Percentiles rank a stretch among this genome's conserved stretches.
These are phyloP conservation scores for Globisporangium echinulatum DNA, from an alignment of 352 stramenopile genomes.

Conservation along the genomic window DNA sequence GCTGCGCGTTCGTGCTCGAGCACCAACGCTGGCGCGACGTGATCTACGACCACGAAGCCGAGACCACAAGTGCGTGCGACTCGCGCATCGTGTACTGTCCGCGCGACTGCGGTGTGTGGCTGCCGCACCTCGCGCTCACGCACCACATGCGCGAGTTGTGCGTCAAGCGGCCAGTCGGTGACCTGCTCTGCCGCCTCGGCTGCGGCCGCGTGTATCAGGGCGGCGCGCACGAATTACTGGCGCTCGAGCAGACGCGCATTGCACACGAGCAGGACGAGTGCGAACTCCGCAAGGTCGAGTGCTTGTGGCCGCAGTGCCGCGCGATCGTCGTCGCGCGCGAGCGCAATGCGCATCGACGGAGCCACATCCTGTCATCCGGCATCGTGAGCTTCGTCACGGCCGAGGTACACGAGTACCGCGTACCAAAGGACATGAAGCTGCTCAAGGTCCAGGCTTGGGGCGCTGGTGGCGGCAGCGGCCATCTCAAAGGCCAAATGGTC, in stretches of 20 bases:
- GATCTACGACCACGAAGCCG: conserved; percentile 54
- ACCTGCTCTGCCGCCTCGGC: conserved; percentile 48
- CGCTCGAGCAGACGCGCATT: conserved; percentile 56
- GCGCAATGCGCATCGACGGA: conserved; percentile 49
- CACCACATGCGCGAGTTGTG: conserved; percentile 56
- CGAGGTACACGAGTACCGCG: conserved; percentile 58
- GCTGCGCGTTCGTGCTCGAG: conserved; percentile 46
- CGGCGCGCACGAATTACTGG: conserved; percentile 47
- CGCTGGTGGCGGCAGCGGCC: conserved; percentile 55
- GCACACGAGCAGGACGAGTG: conserved; percentile 73
- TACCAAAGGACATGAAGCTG: conserved; percentile 49
- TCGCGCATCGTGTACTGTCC: conserved; percentile 51
- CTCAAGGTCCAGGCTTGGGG: conserved; percentile 76
- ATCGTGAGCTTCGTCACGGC: conserved; percentile 54
- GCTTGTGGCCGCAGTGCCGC: conserved; percentile 65
- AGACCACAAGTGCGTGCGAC: conserved; percentile 30
- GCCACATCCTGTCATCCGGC: conserved; percentile 52
- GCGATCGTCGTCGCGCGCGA: conserved; percentile 45
- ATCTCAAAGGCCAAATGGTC: conserved; percentile 37
- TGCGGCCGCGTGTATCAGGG: conserved; percentile 54
- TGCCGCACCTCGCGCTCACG: conserved; percentile 34
- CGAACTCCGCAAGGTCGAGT: conserved; percentile 52
- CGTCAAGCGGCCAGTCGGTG: conserved; percentile 48
- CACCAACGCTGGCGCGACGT: conserved; percentile 34
- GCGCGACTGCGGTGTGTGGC: conserved; percentile 63